A percentile compares a stretch with the other conserved stretches of the same genome.
phyloP scores from a whole-genome alignment of 257 asterid genomes.

The Vinca minor region DNA sequence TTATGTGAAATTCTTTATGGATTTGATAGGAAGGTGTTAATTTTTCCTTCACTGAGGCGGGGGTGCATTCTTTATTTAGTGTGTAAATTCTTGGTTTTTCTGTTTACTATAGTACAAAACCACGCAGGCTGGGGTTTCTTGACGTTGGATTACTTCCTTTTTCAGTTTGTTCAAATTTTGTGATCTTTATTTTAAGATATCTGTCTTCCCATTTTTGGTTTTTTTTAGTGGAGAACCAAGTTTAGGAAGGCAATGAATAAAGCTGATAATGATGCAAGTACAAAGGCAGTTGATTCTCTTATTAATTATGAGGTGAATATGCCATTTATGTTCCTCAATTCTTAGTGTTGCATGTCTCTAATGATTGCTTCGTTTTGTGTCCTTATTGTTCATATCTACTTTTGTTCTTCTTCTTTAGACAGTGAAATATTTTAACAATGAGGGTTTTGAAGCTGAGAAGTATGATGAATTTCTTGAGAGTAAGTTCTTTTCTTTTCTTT shows the following conservation, averaged over 20 bases:
- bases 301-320: constrained; percentile 82
- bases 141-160: not conserved
- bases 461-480: constrained; percentile 80
- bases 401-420: constrained; percentile 49
- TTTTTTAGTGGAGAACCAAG: constrained; percentile 92
- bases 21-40: not conserved
- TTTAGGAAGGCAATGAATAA: constrained; percentile 91
- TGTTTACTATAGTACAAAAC: not conserved
- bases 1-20: not conserved
- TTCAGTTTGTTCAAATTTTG: constrained; percentile 11
- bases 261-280: constrained; percentile 95
- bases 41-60: not conserved
- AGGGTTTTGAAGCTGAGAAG: constrained; percentile 74
- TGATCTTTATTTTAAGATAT: constrained; percentile 10
- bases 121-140: not conserved
- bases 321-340: constrained; percentile 6
- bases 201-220: constrained; percentile 16
- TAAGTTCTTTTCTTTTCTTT: constrained; percentile 37
- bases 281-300: constrained; percentile 85
- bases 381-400: constrained; percentile 7
- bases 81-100: not conserved
- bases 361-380: not conserved
- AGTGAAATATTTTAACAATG: constrained; percentile 94
- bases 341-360: not conserved
- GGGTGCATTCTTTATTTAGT: not conserved